Conservation (phyloP, 192 early-diverging fungal species). For the Spinellus fusiger region DNA sequence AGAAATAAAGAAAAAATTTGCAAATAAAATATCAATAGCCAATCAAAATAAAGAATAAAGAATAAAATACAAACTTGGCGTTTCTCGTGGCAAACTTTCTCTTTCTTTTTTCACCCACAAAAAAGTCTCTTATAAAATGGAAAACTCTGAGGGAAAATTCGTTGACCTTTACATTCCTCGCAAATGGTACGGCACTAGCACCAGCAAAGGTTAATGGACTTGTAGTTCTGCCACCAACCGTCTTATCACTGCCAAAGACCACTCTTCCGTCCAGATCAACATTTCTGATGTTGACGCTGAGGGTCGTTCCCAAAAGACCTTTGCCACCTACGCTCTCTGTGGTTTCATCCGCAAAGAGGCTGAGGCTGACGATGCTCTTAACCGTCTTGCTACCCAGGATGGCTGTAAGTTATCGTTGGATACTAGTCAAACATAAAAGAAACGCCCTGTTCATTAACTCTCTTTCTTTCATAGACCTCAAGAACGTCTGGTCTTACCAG, state of each 20-base stretch:
- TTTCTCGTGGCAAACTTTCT: slow-evolving; percentile 7
- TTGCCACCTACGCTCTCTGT: slow-evolving; percentile 83
- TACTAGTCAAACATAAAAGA: background rate
- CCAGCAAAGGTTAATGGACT: background rate
- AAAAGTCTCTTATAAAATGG: too few species aligned
- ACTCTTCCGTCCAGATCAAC: slow-evolving; percentile 97
- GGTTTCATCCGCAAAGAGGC: slow-evolving; percentile 86
- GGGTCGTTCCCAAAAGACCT: slow-evolving; percentile 66
- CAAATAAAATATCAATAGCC: background rate
- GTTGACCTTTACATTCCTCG: slow-evolving; percentile 92
- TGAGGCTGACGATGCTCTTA: slow-evolving; percentile 94
- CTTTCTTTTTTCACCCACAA: slow-evolving; percentile 4
- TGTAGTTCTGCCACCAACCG: slow-evolving; percentile 93
- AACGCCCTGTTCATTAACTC: background rate
- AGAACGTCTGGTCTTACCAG: slow-evolving; percentile 74
- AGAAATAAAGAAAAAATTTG: background rate
- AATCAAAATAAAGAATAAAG: background rate
- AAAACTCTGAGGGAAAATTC: slow-evolving; percentile 39
- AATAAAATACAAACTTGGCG: slow-evolving; percentile 3
- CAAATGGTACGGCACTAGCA: slow-evolving; percentile 86
- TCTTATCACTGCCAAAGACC: slow-evolving; percentile 97
- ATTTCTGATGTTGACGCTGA: slow-evolving; percentile 85
- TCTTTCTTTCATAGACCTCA: slow-evolving; percentile 40
- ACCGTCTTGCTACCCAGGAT: slow-evolving; percentile 81
- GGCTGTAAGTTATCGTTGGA: slow-evolving; percentile 43